phyloP scores from a whole-genome alignment of 129 eudicot genomes.

The Mikania micrantha region DNA sequence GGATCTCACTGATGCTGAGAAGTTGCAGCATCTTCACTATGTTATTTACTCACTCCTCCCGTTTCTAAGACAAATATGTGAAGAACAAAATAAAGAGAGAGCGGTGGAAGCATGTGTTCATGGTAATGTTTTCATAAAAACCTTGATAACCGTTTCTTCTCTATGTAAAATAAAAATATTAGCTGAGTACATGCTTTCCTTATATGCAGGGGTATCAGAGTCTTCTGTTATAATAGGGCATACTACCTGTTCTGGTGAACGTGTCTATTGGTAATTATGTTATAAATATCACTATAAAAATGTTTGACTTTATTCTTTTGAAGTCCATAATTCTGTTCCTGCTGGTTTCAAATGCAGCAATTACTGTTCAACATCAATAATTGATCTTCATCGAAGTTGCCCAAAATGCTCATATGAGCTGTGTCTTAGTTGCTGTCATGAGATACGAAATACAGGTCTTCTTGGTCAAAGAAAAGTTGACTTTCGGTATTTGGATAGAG shows the following conservation, averaged over 20 bases:
- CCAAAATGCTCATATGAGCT: slow-evolving; percentile 75
- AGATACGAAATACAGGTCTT: slow-evolving; percentile 47
- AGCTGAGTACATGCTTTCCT: slow-evolving; percentile 4
- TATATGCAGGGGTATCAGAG: slow-evolving; percentile 38
- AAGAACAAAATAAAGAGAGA: slow-evolving; percentile 70
- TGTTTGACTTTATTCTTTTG: not conserved
- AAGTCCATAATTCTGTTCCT: slow-evolving; percentile 4
- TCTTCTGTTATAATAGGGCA: slow-evolving; percentile 38
- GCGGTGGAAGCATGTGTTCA: slow-evolving; percentile 40
- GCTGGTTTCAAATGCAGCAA: slow-evolving; percentile 41
- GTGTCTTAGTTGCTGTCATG: slow-evolving; percentile 74
- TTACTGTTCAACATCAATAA: slow-evolving; percentile 81
- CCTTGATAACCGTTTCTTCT: not conserved
- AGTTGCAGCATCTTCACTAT: slow-evolving; percentile 57
- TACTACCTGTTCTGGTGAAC: slow-evolving; percentile 55
- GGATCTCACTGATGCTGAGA: slow-evolving; percentile 26
- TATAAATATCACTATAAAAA: not conserved
- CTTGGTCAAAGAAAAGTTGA: slow-evolving; percentile 28
- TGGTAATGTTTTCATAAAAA: slow-evolving; percentile 35
- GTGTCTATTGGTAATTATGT: slow-evolving; percentile 66
- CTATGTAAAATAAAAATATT: not conserved
- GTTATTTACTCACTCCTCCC: slow-evolving; percentile 38
- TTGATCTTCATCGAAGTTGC: slow-evolving; percentile 94
- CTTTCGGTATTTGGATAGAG: slow-evolving; percentile 40
- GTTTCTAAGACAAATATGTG: slow-evolving; percentile 37